Base-by-base conservation (phyloP, 768 basidiomycete genomes). In the Phylloporus rhodoxanthus region DNA sequence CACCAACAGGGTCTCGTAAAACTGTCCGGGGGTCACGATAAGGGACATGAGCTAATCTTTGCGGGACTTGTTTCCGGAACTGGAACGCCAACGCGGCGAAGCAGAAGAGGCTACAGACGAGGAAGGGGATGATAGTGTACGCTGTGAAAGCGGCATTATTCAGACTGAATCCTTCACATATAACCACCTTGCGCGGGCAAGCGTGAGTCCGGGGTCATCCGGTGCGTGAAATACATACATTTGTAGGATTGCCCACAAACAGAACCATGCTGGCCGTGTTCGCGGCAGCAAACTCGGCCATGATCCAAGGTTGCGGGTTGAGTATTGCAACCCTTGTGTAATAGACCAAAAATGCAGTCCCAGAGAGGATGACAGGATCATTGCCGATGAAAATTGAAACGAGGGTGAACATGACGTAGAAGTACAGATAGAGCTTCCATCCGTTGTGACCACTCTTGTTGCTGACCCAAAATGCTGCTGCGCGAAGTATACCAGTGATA, bases 231-330 rank as follows among this genome's bases (percentile, higher is more conserved):
- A 42, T 11, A 58, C 64, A 6, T 40, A 67, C 84, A 60, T 97
- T 98, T 1, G 95, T 98, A 2, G 90, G 91, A 62, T 97, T 98
- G 0, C 87, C 87, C 2, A 91, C 85, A 43, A 96, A 90, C 1
- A 83, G 63, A 20, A 79, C 78, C 77, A 84, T 81, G 55, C 79
- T 82, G 8, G 82, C 86, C 8, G 87, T 86, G 64, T 91, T 91
- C 4, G 86, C 88, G 0, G 83, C 84, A 0, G 84, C 81, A 57
- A 88, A 88, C 52, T 87, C 84, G 10, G 84, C 75, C 52, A 86
- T 85, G 37, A 88, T 70, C 86, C 85, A 87, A 1, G 85, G 72
- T 3, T 71, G 70, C 0, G 82, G 79, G 25, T 80, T 50, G 20
- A 82, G 68, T 37, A 66, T 21, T 29, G 57, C 58, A 8, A 84